A percentile compares a stretch with the other conserved stretches of the same genome.
phyloP scores from a whole-genome alignment of 306 rosid species.

The Gleditsia sinensis region DNA sequence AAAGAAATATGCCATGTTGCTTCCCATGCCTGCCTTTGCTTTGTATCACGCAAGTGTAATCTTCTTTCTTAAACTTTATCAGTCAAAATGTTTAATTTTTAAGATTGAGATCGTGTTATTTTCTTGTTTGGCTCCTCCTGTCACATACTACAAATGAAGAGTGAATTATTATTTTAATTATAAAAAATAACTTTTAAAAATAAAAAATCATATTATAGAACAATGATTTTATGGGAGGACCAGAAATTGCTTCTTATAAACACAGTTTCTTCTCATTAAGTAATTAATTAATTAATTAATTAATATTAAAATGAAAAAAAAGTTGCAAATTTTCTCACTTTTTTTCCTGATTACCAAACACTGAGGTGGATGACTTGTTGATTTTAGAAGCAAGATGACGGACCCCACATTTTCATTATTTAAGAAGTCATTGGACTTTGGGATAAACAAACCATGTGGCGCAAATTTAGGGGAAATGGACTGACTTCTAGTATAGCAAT shows the following conservation, averaged over 20 bases:
- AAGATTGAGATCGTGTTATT: too few relatives aligned
- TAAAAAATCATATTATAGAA: too few relatives aligned
- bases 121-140: too few relatives aligned
- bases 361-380: neutral
- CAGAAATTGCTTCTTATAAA: neutral
- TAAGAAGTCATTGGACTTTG: slow-evolving; percentile 26
- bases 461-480: slow-evolving; percentile 53
- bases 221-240: too few relatives aligned
- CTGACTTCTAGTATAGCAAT: slow-evolving; percentile 42
- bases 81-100: neutral
- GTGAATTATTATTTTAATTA: too few relatives aligned
- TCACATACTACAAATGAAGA: too few relatives aligned
- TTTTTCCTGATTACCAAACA: neutral
- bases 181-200: too few relatives aligned
- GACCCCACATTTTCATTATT: slow-evolving; percentile 6
- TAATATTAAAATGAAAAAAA: neutral
- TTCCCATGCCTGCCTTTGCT: neutral
- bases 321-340: neutral
- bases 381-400: neutral
- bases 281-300: neutral
- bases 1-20: neutral
- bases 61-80: neutral
- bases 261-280: neutral
- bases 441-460: slow-evolving; percentile 46
- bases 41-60: neutral